phyloP scores from a whole-genome alignment of 257 asterid species.

The Phtheirospermum japonicum region DNA sequence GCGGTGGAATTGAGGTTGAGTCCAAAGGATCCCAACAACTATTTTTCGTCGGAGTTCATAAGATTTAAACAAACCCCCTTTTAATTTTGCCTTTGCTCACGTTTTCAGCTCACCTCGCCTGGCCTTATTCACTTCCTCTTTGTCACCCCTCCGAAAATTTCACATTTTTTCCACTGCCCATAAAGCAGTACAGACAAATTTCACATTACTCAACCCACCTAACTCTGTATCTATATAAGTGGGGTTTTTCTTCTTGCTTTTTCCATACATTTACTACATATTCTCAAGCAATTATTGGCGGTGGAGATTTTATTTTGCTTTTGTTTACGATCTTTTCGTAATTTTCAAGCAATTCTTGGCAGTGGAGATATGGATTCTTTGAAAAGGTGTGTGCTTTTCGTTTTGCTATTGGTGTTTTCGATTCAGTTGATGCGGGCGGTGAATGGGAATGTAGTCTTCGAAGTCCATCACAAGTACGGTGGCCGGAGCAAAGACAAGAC shows the following conservation, averaged over 20 bases:
- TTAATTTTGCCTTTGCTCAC: slow-evolving; percentile 14
- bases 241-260: background rate
- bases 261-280: too few species aligned
- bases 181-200: slow-evolving; percentile 22
- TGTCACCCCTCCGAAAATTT: slow-evolving; percentile 17
- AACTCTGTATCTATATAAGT: slow-evolving; percentile 11
- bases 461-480: slow-evolving; percentile 58
- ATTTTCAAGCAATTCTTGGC: slow-evolving; percentile 20
- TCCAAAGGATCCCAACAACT: slow-evolving; percentile 25
- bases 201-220: slow-evolving; percentile 27
- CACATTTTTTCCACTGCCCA: slow-evolving; percentile 29
- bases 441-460: slow-evolving; percentile 49
- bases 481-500: slow-evolving; percentile 36
- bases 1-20: slow-evolving; percentile 23
- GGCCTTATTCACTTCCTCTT: slow-evolving; percentile 24
- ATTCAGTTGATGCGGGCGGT: slow-evolving; percentile 31
- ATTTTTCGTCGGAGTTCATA: slow-evolving; percentile 19
- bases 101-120: slow-evolving; percentile 26
- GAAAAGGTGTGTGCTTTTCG: slow-evolving; percentile 25
- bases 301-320: background rate
- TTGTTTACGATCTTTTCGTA: background rate
- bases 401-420: slow-evolving; percentile 28
- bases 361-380: slow-evolving; percentile 37
- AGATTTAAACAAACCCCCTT: slow-evolving; percentile 23
- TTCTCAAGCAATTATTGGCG: too few species aligned